Evolutionary conservation across 345 rosid species (phyloP), one percentile per base, ranked within the genome.

Genomic region (Salix udensis): DNA sequence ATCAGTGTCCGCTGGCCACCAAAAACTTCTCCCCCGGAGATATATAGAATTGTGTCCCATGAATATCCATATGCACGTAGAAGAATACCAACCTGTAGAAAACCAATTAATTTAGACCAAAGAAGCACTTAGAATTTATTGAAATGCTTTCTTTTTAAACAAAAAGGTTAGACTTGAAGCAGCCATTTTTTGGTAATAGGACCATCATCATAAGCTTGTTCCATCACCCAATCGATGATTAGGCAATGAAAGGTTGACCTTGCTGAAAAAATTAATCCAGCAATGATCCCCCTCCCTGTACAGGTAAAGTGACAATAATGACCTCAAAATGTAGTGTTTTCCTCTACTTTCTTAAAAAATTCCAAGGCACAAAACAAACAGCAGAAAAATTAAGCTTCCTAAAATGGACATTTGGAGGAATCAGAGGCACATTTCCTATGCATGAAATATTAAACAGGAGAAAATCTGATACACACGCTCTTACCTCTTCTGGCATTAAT

Each of bases 21-120:
- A 78, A 93, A 93, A 19, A 95, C 94, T 86, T 96, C 99, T 76
- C 98, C 99, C 5, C 99, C 97, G 0, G 99, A 86, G 5, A 96
- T 91, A 68, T 93, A 96, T 73, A 96, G 86, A 42, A 91, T 84
- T 2, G 98, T 91, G 82, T 93, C 99, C 90, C 92, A 87, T 23
- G 98, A 71, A 79, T 96, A 96, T 76, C 99, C 99, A 62, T 91
- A 89, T 68, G 97, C 99, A 75, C 98, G 89, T 80, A 96, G 91
- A 79, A 96, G 94, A 80, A 96, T 89, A 53, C 98, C 99, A 80
- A 96, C 90, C 98, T 95, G 88, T 14, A 71, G 71, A 71, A 77
- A 65, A 77, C 28, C 62, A 65, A 72, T 48, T 15, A 4, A 65
- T 24, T 67, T 79, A 65, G 70, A 62, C 52, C 46, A 58, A 7